Evolutionary conservation across 2,329 filamentous ascomycete genomes (phyloP), one percentile per base, ranked within the genome.

Genomic region (Xylogone sp.): DNA sequence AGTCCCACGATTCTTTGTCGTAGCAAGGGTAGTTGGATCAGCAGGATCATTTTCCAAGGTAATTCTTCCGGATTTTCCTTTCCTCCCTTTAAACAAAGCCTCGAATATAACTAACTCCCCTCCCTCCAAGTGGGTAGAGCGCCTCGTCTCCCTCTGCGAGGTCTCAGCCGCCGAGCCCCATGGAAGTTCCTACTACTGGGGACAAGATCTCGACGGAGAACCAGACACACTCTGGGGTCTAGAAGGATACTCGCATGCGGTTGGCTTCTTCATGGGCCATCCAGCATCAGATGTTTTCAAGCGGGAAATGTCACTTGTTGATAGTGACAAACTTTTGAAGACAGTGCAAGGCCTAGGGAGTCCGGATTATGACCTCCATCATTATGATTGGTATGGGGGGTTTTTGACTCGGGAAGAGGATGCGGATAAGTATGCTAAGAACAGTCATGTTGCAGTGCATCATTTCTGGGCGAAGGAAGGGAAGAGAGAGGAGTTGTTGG

Each of bases 161-260:
- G 56, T 59, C 18, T 57, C 56, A 16, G 48, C 49, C 4, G 57
- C 55, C 19, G 55, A 59, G 45, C 53, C 48, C 13, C 53, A 55
- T 42, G 55, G 55, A 3, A 46, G 53, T 43, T 53, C 55, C 1
- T 59, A 59, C 44, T 59, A 59, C 50, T 59, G 56, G 56, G 56
- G 55, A 44, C 43, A 48, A 16, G 56, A 59, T 44, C 42, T 57
- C 9, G 49, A 57, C 42, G 56, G 56, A 9, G 55, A 51, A 21
- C 55, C 55, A n/a, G 56, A 57, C 48, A 59, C 56, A 13, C 53
- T 59, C 27, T 59, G 56, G 55, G 56, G 56, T 7, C 53, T 59
- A 7, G 56, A 59, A 34, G 55, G 56, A 24, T 59, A 59, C 46
- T 47, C 49, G n/a, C 56, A 59, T 45, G 52, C 56, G 16, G 45